Conservation (phyloP, 192 early-diverging fungal genomes). For the Entomortierella beljakovae region DNA sequence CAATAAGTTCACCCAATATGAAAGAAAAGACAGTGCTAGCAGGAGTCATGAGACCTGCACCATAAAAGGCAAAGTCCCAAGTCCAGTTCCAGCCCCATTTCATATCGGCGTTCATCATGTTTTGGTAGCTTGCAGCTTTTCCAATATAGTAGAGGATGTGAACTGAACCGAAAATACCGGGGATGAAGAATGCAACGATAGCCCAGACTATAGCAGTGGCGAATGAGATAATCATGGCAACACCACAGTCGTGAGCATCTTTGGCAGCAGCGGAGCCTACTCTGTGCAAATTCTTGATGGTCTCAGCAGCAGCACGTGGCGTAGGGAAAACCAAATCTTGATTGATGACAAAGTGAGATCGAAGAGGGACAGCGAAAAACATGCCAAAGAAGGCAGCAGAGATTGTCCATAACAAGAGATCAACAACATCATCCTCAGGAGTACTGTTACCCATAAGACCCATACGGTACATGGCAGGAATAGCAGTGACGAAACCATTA, state of each 20-base stretch:
- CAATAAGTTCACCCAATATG: conserved; percentile 62
- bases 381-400: conserved; percentile 75
- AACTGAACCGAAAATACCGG: conserved; percentile 38
- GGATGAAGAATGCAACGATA: conserved; percentile 65
- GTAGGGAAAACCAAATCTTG: conserved; percentile 77
- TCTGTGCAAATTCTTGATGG: conserved; percentile 69
- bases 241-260: conserved; percentile 62
- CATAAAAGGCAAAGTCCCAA: conserved; percentile 70
- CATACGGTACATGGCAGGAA: conserved; percentile 78
- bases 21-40: conserved; percentile 65
- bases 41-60: conserved; percentile 73
- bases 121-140: conserved; percentile 45
- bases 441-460: conserved; percentile 60
- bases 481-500: conserved; percentile 70
- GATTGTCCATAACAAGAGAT: conserved; percentile 66
- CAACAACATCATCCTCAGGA: conserved; percentile 60
- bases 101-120: conserved; percentile 62
- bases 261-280: conserved; percentile 56
- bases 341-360: conserved; percentile 74
- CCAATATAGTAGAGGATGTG: conserved; percentile 66
- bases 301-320: conserved; percentile 71
- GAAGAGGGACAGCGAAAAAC: conserved; percentile 78
- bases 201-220: conserved; percentile 57
- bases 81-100: conserved; percentile 59
- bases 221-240: conserved; percentile 62